Evolutionary conservation across 2,329 filamentous ascomycete genomes (phyloP), one percentile per base, ranked within the genome.

Genomic region (Hymenotorrendiella dingleyae): DNA sequence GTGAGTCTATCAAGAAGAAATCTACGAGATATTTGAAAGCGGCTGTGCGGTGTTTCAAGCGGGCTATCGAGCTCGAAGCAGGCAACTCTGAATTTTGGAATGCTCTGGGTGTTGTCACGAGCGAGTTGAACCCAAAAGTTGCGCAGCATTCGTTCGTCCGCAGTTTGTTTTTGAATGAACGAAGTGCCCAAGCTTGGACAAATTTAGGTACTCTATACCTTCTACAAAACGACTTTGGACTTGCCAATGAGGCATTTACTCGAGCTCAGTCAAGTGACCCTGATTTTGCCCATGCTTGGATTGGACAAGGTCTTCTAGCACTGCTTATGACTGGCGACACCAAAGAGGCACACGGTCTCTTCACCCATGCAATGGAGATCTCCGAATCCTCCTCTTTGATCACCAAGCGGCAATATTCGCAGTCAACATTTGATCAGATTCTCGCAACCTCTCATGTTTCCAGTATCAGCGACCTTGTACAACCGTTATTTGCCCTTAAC

Each of bases 11-110:
- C 35, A 62, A 61, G 40, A 80, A 79, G 56, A 83, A 74, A 56
- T 71, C 73, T 14, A 75, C 79, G 58, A 75, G 74, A 53, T 89
- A 88, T 53, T 70, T 93, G 35, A 90, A 84, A 62, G 82, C 89
- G 6, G 78, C 93, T 1, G 84, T 97, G 50, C 77, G 82, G 42
- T 93, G 87, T 56, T 97, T 98, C 74, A 98, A 98, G 67, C 77
- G 87, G 33, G 86, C 93, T 1, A 98, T 98, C 52, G 93, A 97
- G 64, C 73, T 96, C 1, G 94, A 98, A 64, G 86, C 90, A 6
- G 86, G 89, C 39, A 98, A 97, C 59, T 72, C 87, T 0, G 91
- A 97, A 54, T 97, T 97, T 63, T 98, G 93, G 93, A 97, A 97
- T 59, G 84, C 93, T 0, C 73, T 98, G 3, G 93, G 91, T 37